Conservation (phyloP, 208 protist species). For the Leishmania major region DNA sequence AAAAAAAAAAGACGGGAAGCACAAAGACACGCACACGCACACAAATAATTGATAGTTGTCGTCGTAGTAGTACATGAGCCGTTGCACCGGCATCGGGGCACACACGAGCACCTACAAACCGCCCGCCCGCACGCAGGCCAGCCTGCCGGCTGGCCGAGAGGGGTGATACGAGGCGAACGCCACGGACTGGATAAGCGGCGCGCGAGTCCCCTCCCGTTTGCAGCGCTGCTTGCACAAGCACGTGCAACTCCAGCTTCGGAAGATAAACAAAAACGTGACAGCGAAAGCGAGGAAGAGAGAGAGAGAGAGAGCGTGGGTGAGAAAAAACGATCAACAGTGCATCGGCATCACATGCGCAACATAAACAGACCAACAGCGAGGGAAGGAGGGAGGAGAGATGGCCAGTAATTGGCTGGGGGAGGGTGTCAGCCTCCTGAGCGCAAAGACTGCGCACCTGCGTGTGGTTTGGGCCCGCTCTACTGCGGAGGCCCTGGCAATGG, state of each 20-base stretch:
- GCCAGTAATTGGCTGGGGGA: background rate
- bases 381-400: background rate
- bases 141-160: background rate
- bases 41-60: background rate
- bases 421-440: background rate
- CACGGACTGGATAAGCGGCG: background rate
- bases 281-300: background rate
- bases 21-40: background rate
- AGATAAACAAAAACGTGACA: background rate
- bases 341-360: background rate
- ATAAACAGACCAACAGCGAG: background rate
- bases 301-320: no score
- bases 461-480: background rate
- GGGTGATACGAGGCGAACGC: background rate
- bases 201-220: background rate
- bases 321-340: background rate
- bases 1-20: background rate
- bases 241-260: background rate
- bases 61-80: constrained; percentile 8
- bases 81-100: background rate
- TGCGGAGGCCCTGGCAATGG: background rate
- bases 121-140: background rate
- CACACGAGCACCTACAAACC: background rate
- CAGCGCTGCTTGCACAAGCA: background rate
- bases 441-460: background rate